Evolutionary conservation across 345 rosid genomes (phyloP).

Genomic region (Toxicodendron radicans): DNA sequence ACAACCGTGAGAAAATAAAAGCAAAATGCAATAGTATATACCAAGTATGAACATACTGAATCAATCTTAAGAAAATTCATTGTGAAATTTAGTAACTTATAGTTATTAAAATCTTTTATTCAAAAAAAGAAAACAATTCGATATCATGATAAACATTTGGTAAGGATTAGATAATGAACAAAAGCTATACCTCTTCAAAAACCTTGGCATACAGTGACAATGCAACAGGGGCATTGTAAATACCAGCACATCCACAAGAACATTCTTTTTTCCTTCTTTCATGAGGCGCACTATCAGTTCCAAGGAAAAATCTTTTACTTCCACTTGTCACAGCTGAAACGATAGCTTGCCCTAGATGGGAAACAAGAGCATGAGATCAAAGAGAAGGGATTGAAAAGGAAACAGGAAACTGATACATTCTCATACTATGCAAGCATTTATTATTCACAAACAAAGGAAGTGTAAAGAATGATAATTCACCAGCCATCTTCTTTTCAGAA

Average conservation of each 20-base stretch:
- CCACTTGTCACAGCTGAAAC: constrained; percentile 92
- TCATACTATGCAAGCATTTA: not conserved
- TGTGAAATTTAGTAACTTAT: too few relatives aligned
- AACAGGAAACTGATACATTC: not conserved
- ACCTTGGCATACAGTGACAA: constrained; percentile 71
- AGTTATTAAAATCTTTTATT: too few relatives aligned
- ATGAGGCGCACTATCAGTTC: constrained; percentile 99
- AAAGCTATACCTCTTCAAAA: constrained; percentile 64
- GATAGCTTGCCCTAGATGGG: constrained; percentile 73
- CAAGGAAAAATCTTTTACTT: constrained; percentile 81
- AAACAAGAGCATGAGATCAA: constrained; percentile 13
- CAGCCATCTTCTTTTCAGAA: not conserved
- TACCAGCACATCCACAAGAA: constrained; percentile 93
- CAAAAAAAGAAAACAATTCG: not conserved
- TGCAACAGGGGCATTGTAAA: constrained; percentile 73
- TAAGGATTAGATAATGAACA: constrained; percentile 15
- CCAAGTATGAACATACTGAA: not conserved
- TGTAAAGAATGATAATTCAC: constrained; percentile 36
- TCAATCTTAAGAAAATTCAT: not conserved
- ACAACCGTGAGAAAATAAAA: not conserved
- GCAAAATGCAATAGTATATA: not conserved
- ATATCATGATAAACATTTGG: not conserved
- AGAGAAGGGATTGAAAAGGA: not conserved
- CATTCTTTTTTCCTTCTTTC: constrained; percentile 77
- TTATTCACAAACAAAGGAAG: constrained; percentile 1